Percentiles rank a stretch among this genome's conserved stretches.
phyloP scores from a whole-genome alignment of 805 yeast genomes.

The Cyberlindnera euphorbiae region DNA sequence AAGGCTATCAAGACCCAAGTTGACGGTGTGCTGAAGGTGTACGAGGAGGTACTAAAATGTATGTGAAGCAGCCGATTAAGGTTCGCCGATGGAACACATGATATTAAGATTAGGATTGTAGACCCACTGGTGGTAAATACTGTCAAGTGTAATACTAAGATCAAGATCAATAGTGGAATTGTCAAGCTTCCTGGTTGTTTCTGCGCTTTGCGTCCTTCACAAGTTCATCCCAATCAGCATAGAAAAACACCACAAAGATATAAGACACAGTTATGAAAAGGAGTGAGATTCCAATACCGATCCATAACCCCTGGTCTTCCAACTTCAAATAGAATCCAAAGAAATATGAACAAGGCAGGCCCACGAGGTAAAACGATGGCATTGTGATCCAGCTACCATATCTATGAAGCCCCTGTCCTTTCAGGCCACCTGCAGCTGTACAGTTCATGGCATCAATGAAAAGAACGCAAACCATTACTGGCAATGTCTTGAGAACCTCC shows the following conservation, averaged over 20 bases:
- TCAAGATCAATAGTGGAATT: too few species aligned
- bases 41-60: conserved; percentile 3
- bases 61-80: too few species aligned
- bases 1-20: conserved; percentile 6
- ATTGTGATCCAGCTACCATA: conserved; percentile 71
- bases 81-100: too few species aligned
- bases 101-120: too few species aligned
- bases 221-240: conserved; percentile 49
- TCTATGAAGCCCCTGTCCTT: conserved; percentile 83
- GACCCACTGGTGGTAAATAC: too few species aligned
- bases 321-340: conserved; percentile 48
- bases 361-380: conserved; percentile 63
- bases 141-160: too few species aligned
- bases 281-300: conserved; percentile 63
- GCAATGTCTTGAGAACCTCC: conserved; percentile 49
- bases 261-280: conserved; percentile 45
- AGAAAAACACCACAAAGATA: conserved; percentile 38
- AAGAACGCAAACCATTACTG: conserved; percentile 63
- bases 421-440: conserved; percentile 70
- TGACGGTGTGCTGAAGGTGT: conserved; percentile 5
- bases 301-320: conserved; percentile 68
- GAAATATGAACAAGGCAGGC: conserved; percentile 59
- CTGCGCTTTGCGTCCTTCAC: conserved; percentile 39
- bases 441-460: conserved; percentile 68
- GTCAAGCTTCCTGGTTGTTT: conserved; percentile 18